These are phyloP conservation scores for Leptosphaerulina australis DNA, from an alignment of 2,329 filamentous ascomycete genomes.

Conservation along the genomic window DNA sequence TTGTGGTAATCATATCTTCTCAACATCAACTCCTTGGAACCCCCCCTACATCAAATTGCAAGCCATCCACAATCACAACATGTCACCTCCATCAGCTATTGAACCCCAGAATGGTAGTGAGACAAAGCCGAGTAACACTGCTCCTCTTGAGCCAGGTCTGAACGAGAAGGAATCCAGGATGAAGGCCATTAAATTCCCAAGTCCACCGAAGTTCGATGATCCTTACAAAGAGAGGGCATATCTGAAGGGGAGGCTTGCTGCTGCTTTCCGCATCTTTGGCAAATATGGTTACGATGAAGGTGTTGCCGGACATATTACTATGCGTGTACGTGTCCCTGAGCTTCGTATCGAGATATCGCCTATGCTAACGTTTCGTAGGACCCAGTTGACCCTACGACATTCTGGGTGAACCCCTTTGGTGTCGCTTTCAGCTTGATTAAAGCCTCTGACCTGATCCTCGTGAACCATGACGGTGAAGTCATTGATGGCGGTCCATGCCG, in stretches of 20 bases:
- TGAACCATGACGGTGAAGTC: conserved; percentile 65
- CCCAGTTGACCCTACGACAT: conserved; percentile 63
- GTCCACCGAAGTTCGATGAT: conserved; percentile 47
- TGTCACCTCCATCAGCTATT: conserved; percentile 44
- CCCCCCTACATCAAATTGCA: neutral
- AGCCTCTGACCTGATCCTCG: conserved; percentile 69
- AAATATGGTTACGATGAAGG: conserved; percentile 50
- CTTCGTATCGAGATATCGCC: neutral
- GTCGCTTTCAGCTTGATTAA: conserved; percentile 67
- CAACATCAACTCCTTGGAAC: neutral
- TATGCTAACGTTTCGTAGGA: conserved; percentile 43
- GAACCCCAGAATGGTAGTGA: conserved; percentile 34
- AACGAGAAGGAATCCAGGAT: conserved; percentile 33
- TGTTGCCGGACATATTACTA: conserved; percentile 68
- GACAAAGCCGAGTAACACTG: conserved; percentile 35
- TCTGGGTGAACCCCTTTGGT: conserved; percentile 73
- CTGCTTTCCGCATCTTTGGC: conserved; percentile 49
- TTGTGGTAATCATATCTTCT: neutral
- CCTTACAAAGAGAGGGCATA: conserved; percentile 47
- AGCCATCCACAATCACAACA: neutral
- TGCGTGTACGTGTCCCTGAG: conserved; percentile 51
- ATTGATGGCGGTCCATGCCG: conserved; percentile 63
- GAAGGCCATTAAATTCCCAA: conserved; percentile 35
- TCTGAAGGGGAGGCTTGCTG: conserved; percentile 47
- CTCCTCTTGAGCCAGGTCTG: conserved; percentile 43